A percentile compares a stretch with the other conserved stretches of the same genome.
Evolutionary conservation across 306 rosid genomes (phyloP).

Genomic region (Prinsepia uniflora): DNA sequence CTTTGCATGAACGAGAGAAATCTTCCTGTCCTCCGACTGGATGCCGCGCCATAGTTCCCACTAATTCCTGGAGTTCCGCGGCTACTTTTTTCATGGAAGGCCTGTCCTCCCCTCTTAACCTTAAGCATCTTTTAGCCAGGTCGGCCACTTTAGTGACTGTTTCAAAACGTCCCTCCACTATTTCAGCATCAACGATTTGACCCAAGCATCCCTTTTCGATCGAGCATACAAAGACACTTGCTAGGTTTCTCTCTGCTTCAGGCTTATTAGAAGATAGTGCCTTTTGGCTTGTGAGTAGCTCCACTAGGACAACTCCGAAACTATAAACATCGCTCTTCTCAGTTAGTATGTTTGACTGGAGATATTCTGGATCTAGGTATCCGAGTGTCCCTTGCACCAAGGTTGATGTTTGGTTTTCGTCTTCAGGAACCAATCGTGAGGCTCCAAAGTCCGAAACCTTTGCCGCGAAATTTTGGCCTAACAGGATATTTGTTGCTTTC

Average conservation of each 20-base stretch:
- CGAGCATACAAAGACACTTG: neutral
- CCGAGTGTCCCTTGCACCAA: neutral
- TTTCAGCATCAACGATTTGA: too few species aligned
- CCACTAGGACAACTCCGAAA: conserved; percentile 29
- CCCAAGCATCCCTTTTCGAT: too few species aligned
- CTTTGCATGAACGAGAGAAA: too few species aligned
- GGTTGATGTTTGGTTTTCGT: neutral
- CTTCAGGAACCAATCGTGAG: neutral
- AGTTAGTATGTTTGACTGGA: neutral
- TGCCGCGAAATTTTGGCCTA: neutral
- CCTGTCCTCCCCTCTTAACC: too few species aligned
- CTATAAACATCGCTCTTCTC: conserved; percentile 29
- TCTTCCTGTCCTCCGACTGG: too few species aligned
- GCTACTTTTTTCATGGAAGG: too few species aligned
- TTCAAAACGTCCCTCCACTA: too few species aligned
- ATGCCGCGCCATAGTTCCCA: too few species aligned
- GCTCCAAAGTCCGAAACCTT: conserved; percentile 18
- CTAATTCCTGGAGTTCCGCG: too few species aligned
- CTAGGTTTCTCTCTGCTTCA: neutral
- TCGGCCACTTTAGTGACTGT: too few species aligned
- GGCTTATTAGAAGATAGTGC: neutral
- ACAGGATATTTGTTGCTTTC: neutral
- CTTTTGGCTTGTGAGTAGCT: conserved; percentile 19
- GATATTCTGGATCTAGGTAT: conserved; percentile 4
- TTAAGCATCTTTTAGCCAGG: too few species aligned